Evolutionary conservation across 164 flowering plant species (phyloP).

Genomic region (Macadamia integrifolia): DNA sequence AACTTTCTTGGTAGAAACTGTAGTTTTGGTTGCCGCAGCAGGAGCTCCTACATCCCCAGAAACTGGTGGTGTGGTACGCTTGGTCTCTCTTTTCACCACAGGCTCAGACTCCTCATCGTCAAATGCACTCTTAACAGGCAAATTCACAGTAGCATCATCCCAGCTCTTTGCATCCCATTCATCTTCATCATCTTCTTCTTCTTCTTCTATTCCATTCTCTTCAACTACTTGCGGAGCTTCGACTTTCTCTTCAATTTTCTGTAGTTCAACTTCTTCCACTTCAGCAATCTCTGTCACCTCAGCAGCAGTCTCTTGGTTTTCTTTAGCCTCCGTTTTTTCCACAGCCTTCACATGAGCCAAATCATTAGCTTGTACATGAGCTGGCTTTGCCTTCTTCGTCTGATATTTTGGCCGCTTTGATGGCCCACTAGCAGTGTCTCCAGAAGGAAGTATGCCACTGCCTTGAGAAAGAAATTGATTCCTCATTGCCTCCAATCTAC

Average conservation of each 20-base stretch:
- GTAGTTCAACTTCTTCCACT: conserved; percentile 38
- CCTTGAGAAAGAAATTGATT: conserved; percentile 70
- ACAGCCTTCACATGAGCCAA: conserved; percentile 22
- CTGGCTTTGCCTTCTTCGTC: conserved; percentile 63
- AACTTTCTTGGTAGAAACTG: conserved; percentile 20
- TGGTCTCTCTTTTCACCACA: conserved; percentile 45
- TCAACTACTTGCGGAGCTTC: conserved; percentile 31
- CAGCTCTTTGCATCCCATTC: conserved; percentile 99
- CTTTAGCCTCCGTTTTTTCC: conserved; percentile 34
- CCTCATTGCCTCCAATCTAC: conserved; percentile 69
- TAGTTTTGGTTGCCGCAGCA: conserved; percentile 19
- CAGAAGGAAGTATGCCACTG: conserved; percentile 31
- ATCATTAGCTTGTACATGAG: conserved; percentile 44
- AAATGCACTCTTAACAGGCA: conserved; percentile 68
- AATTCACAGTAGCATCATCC: conserved; percentile 69
- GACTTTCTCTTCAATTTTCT: conserved; percentile 31
- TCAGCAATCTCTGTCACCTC: conserved; percentile 44
- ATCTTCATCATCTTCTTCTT: conserved; percentile 61
- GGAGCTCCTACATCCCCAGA: conserved; percentile 24
- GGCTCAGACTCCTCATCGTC: conserved; percentile 63
- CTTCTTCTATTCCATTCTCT: conserved; percentile 46
- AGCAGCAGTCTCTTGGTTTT: conserved; percentile 23
- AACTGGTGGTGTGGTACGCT: conserved; percentile 22
- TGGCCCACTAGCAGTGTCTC: conserved; percentile 31
- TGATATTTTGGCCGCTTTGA: conserved; percentile 72